These are phyloP conservation scores for Xylariales sp. DNA, from an alignment of 2,329 filamentous ascomycete species.

Conservation along the genomic window DNA sequence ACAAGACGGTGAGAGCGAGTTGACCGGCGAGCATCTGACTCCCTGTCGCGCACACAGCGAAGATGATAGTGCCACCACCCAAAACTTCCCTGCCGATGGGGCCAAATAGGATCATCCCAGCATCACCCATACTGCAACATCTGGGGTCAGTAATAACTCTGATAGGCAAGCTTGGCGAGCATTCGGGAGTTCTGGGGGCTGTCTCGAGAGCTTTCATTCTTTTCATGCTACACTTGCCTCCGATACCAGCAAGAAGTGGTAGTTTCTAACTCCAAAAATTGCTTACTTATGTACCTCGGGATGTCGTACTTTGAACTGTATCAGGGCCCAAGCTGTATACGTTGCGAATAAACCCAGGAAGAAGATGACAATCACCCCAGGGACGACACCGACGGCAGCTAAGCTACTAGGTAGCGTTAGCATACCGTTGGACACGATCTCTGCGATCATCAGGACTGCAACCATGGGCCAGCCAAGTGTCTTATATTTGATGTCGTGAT, in stretches of 20 bases:
- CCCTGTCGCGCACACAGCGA: constrained; percentile 46
- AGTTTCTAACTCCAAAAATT: too few relatives aligned
- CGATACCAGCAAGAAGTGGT: too few relatives aligned
- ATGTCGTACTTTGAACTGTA: constrained; percentile 49
- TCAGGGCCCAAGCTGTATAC: constrained; percentile 44
- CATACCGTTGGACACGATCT: constrained; percentile 51
- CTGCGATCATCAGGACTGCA: constrained; percentile 49
- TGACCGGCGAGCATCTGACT: constrained; percentile 47
- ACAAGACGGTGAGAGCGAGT: constrained; percentile 42
- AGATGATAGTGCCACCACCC: constrained; percentile 43
- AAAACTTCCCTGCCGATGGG: constrained; percentile 45
- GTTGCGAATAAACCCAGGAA: constrained; percentile 47
- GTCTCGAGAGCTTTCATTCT: too few relatives aligned
- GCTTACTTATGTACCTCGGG: constrained; percentile 53
- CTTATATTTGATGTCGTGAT: constrained; percentile 45
- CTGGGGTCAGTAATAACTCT: too few relatives aligned
- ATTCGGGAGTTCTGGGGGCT: too few relatives aligned
- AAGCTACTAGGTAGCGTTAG: constrained; percentile 47
- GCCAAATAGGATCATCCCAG: constrained; percentile 49
- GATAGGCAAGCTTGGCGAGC: too few relatives aligned
- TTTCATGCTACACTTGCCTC: too few relatives aligned
- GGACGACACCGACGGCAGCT: constrained; percentile 47
- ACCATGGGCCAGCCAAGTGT: constrained; percentile 48
- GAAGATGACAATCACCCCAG: constrained; percentile 45
- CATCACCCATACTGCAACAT: constrained; percentile 56